Evolutionary conservation across 73 alveolate species (phyloP), one percentile per base, ranked within the genome.

Genomic region (Tetrahymena borealis): DNA sequence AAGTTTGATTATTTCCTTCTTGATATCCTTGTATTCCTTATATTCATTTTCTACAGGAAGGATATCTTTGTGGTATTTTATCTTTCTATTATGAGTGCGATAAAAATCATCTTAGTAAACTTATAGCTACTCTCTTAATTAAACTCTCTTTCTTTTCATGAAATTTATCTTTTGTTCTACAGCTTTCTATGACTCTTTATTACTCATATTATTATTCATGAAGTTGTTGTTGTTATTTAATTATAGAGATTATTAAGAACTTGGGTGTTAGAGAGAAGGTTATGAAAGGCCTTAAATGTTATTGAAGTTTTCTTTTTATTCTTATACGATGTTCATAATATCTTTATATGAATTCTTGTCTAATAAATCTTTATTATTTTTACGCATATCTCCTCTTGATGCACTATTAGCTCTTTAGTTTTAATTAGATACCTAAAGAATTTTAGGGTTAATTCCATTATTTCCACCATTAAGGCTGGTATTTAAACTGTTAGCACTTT

Each of bases 1-100:
- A 24, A 96, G 85, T 37, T 93, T 94, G 31, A 95, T 85, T 15
- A 96, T 95, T 90, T 96, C 98, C 31, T 41, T 90, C 92, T 97
- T 97, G 24, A 97, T 92, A 24, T 97, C 99, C 90, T 97, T 97
- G 91, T 97, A 97, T 32, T 96, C 78, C 91, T 96, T 97, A 92
- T 97, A 97, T 39, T 97, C 99, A 28, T 42, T 42, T 24, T 96
- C 97, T 3, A 97, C 99, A 3, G 99, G 99, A 18, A 96, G 95
- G 36, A 97, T 97, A 90, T 97, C 99, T 90, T 94, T 96, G 40
- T 97, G 98, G 91, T 94, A 97, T 90, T 98, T 93, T 16, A 97
- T 96, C 94, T 96, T 96, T 43, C 99, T 94, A 40, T 97, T 96
- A 78, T 97, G 97, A 16, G 96, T 97, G 39, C 94, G 90, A 28